Base-by-base conservation (phyloP, 2,329 filamentous ascomycete species). In the Fusarium xyrophilum region DNA sequence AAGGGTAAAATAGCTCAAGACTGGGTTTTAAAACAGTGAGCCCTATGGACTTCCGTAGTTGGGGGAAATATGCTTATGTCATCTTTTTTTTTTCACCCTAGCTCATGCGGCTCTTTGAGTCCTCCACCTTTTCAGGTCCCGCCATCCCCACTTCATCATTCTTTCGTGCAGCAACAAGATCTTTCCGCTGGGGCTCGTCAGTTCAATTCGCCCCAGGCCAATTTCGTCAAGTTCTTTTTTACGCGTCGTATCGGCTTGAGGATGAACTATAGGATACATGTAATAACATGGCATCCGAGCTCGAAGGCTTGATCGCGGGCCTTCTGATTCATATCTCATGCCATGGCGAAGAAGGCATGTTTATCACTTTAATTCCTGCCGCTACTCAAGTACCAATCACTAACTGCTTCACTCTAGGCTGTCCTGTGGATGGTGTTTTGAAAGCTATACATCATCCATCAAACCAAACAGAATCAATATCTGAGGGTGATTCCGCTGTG, bases 321-420 rank as follows among this genome's bases (percentile, higher is more conserved):
- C 71, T 80, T 46, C 67, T 81, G 63, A 74, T 79, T 50, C 67
- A 79, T 35, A 76, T 80, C 42, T 76, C 79, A 46, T 81, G 79
- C 61, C 74, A 76, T 27, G 79, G 79, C 51, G 78, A 80, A 71
- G 68, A 77, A 70, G 79, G 79, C 77, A 62, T 73, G 78, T 75
- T 56, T 50, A 54, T 43, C 54, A 23, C 19, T 58, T 40, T 30
- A 48, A 10, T 35, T 59, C 15, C 32, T 43, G 38, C 30, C 32
- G 9, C 50, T 36, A 17, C 30, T 42, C 56, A 17, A 25, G 36
- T 42, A 40, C 38, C 19, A 59, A 36, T 55, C 27, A 63, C 68
- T 70, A 51, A 70, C 38, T 38, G 28, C 25, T 30, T 48, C 15
- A 47, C 30, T 53, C 39, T 61, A 79, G 79, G 79, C 27, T 78